These are phyloP conservation scores for Pulveroboletus sp. DNA, from an alignment of 768 basidiomycete species.

Conservation along the genomic window DNA sequence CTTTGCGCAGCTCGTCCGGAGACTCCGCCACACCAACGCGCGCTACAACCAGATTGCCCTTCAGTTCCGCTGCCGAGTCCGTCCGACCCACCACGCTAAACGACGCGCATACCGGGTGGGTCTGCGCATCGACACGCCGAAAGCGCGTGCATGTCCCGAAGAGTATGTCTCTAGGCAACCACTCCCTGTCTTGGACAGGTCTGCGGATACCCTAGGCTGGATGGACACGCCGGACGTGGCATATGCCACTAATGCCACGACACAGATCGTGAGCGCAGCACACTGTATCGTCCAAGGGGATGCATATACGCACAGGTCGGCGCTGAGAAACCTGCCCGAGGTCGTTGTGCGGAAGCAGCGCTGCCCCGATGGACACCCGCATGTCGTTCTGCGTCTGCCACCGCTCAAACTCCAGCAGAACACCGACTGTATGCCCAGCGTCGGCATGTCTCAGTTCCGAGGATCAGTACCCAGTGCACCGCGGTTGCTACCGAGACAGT, in stretches of 20 bases:
- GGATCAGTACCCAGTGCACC: conserved; percentile 22
- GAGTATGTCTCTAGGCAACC: conserved; percentile 31
- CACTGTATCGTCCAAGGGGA: neutral
- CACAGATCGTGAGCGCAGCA: too few species aligned
- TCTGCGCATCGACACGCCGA: conserved; percentile 39
- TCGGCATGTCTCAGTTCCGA: neutral
- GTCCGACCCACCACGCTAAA: conserved; percentile 43
- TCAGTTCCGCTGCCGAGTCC: conserved; percentile 33
- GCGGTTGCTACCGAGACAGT: conserved; percentile 17
- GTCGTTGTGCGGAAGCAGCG: neutral
- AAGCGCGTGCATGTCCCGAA: conserved; percentile 39
- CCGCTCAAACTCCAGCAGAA: conserved; percentile 7
- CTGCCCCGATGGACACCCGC: neutral
- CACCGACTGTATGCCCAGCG: neutral
- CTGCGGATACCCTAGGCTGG: conserved; percentile 35
- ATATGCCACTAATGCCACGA: neutral
- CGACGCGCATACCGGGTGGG: conserved; percentile 40
- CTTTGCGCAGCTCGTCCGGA: conserved; percentile 36
- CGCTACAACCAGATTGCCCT: conserved; percentile 39
- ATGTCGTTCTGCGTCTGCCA: conserved; percentile 9
- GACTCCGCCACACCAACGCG: conserved; percentile 42
- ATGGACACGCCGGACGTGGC: neutral
- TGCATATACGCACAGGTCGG: conserved; percentile 11
- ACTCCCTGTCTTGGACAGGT: conserved; percentile 17
- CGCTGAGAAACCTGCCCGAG: conserved; percentile 7